phyloP scores from a whole-genome alignment of 768 basidiomycete genomes.

The Thelephora ganbajun region DNA sequence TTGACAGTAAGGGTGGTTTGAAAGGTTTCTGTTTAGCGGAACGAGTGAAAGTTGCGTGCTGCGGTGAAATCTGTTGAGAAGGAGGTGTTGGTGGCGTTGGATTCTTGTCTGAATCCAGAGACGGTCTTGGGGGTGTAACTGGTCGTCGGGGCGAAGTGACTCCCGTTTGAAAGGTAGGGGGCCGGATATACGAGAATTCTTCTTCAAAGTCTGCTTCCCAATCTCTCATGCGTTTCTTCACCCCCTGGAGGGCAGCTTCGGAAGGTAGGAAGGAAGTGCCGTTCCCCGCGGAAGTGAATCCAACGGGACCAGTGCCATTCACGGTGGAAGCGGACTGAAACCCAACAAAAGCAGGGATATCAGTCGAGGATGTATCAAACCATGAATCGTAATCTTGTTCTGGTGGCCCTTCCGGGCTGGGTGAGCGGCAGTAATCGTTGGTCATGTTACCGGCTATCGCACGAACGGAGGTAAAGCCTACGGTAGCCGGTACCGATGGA shows the following conservation, averaged over 20 bases:
- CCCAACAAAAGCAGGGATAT: slow-evolving; percentile 2
- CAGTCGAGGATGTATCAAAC: slow-evolving; percentile 4
- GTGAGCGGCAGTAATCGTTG: background rate
- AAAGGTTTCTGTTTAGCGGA: slow-evolving; percentile 11
- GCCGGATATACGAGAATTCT: slow-evolving; percentile 1
- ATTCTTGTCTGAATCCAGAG: slow-evolving; percentile 11
- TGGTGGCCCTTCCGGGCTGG: background rate
- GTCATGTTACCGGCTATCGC: background rate
- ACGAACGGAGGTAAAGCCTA: slow-evolving; percentile 4
- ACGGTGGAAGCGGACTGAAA: slow-evolving; percentile 6
- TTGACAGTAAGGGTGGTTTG: slow-evolving; percentile 13
- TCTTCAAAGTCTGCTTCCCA: slow-evolving; percentile 12
- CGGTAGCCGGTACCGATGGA: background rate
- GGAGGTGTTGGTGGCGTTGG: slow-evolving; percentile 9
- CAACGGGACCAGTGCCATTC: slow-evolving; percentile 2
- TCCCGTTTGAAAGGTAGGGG: background rate
- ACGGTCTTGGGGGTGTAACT: slow-evolving; percentile 5
- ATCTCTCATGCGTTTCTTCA: slow-evolving; percentile 10
- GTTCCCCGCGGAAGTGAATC: slow-evolving; percentile 6
- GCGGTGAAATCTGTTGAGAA: background rate
- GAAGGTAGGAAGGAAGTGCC: slow-evolving; percentile 8
- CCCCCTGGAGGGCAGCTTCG: slow-evolving; percentile 12
- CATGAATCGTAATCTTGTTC: slow-evolving; percentile 9
- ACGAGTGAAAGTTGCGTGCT: background rate
- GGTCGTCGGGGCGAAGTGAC: background rate